Evolutionary conservation across 2,329 filamentous ascomycete genomes (phyloP).

Genomic region (Magnaporthiopsis rhizophila): DNA sequence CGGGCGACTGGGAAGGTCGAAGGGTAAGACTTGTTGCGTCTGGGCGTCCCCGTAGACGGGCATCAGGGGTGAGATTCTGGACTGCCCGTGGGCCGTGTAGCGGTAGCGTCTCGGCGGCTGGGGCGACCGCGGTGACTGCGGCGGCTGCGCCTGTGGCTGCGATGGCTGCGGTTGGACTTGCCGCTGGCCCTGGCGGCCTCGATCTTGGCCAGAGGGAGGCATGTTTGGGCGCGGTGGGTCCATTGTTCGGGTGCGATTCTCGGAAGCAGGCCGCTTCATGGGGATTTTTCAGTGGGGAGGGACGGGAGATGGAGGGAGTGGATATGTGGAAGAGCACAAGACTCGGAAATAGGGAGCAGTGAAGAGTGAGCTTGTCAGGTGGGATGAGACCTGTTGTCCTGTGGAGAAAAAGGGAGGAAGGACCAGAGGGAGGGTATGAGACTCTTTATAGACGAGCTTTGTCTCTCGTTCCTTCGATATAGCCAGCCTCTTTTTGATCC

Average conservation of each 20-base stretch:
- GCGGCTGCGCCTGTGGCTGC: no score
- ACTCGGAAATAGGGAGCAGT: background rate
- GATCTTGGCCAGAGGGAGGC: background rate
- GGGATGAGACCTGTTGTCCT: background rate
- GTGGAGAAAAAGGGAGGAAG: background rate
- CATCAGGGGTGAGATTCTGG: no score
- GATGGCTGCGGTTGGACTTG: background rate
- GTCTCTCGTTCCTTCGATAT: background rate
- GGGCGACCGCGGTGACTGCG: background rate
- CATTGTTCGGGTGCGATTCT: no score
- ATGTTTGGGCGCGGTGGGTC: no score
- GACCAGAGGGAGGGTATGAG: background rate
- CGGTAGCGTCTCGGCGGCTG: background rate
- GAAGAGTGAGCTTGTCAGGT: background rate
- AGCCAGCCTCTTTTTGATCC: background rate
- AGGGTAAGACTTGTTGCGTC: no score
- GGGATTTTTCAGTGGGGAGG: no score
- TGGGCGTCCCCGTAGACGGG: no score
- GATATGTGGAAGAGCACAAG: no score
- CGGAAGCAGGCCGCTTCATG: no score
- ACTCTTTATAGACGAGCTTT: background rate
- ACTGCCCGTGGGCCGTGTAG: no score
- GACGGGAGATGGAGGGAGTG: no score
- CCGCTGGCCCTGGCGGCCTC: background rate
- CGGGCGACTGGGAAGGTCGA: no score